Conservation (phyloP, 495 filamentous ascomycete genomes). For the Penicillium bovifimosum region DNA sequence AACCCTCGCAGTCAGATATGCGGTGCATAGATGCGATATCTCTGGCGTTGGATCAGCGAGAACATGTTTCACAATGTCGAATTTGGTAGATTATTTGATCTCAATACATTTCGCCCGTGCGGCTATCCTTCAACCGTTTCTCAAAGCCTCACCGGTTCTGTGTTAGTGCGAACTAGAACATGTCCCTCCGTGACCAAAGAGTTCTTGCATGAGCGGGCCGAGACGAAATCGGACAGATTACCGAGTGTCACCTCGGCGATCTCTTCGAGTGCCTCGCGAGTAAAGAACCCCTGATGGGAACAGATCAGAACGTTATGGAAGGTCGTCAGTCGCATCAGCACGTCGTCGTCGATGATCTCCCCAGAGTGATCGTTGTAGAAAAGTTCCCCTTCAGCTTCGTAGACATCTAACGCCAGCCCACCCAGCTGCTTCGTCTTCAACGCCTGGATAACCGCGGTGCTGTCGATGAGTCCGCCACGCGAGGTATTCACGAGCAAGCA, state of each 20-base stretch:
- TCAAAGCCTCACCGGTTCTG: conserved; percentile 34
- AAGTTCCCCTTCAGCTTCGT: conserved; percentile 65
- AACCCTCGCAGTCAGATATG: no score
- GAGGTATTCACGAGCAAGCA: conserved; percentile 63
- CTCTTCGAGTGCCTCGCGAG: conserved; percentile 57
- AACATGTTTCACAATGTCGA: no score
- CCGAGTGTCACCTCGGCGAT: conserved; percentile 57
- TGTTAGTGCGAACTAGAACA: conserved; percentile 23
- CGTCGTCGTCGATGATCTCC: conserved; percentile 65
- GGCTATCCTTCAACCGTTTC: background rate
- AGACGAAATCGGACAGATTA: conserved; percentile 42
- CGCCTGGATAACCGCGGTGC: conserved; percentile 51
- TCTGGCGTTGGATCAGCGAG: no score
- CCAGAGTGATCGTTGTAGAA: conserved; percentile 64
- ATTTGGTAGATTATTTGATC: background rate
- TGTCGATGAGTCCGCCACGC: conserved; percentile 59
- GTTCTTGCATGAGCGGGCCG: conserved; percentile 25
- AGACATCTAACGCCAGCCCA: conserved; percentile 78
- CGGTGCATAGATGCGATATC: no score
- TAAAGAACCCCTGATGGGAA: conserved; percentile 69
- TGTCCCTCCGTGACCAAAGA: conserved; percentile 33
- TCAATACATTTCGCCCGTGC: background rate
- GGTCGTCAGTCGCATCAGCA: conserved; percentile 61
- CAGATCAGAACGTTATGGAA: conserved; percentile 66
- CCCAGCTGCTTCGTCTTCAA: conserved; percentile 56